Conservation (phyloP, 768 basidiomycete genomes). For the Collybiopsis luxurians region DNA sequence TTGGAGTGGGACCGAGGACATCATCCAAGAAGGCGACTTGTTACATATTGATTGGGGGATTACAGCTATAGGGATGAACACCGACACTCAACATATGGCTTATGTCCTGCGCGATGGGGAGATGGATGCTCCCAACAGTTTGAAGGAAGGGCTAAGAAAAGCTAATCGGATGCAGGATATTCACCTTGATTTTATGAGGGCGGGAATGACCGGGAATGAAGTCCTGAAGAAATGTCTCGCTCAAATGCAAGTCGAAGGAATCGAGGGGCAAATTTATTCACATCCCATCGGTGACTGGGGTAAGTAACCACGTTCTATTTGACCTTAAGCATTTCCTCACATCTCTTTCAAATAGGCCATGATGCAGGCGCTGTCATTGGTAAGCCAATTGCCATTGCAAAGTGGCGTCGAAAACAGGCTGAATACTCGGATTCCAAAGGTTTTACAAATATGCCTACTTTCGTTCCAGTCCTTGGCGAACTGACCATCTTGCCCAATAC, state of each 20-base stretch:
- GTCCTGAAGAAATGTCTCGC: conserved; percentile 37
- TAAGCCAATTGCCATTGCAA: conserved; percentile 15
- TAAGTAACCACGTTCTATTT: not conserved
- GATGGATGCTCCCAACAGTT: conserved; percentile 37
- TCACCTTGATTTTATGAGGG: conserved; percentile 38
- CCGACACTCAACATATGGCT: conserved; percentile 55
- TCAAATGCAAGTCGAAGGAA: conserved; percentile 43
- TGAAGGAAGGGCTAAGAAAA: conserved; percentile 42
- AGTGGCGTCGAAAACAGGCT: not conserved
- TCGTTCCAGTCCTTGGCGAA: conserved; percentile 47
- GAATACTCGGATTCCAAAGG: conserved; percentile 23
- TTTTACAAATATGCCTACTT: conserved; percentile 39
- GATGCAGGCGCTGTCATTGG: conserved; percentile 50
- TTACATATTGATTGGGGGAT: conserved; percentile 57
- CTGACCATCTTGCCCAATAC: conserved; percentile 45
- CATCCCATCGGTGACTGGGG: conserved; percentile 60
- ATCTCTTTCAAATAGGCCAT: conserved; percentile 21
- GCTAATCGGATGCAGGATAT: conserved; percentile 54
- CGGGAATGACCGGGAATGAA: conserved; percentile 45
- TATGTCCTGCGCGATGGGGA: conserved; percentile 49
- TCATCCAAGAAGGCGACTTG: conserved; percentile 46
- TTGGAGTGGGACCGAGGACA: conserved; percentile 36
- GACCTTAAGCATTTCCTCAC: not conserved
- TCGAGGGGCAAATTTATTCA: conserved; percentile 48
- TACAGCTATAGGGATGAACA: conserved; percentile 51